Percentiles rank a stretch among this genome's conserved stretches.
phyloP scores from a whole-genome alignment of 169 alveolate species.

The Eimeria falciformis region DNA sequence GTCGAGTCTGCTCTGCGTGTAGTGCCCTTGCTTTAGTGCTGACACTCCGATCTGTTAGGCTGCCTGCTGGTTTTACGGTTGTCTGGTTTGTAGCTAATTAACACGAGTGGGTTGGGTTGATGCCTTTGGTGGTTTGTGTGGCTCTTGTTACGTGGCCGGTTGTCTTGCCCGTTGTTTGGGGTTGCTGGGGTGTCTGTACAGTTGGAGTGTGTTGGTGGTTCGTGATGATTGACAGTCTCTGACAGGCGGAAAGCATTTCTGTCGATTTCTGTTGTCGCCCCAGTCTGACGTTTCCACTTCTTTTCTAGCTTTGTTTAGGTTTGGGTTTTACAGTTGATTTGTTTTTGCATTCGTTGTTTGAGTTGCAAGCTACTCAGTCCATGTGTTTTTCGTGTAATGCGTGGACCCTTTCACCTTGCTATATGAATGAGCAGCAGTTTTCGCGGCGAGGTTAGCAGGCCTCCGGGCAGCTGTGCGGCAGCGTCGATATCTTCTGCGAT shows the following conservation, averaged over 20 bases:
- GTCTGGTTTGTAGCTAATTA: too few species aligned
- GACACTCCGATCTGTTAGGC: too few species aligned
- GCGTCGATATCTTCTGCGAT: constrained; percentile 7
- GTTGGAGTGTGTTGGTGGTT: not conserved
- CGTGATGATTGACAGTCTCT: constrained; percentile 64
- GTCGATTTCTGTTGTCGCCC: constrained; percentile 64
- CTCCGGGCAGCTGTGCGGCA: too few species aligned
- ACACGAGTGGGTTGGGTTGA: too few species aligned
- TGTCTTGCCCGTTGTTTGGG: too few species aligned
- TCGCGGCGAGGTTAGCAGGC: constrained; percentile 68
- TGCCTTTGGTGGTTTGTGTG: too few species aligned
- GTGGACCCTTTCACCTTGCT: constrained; percentile 68
- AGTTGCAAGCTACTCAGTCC: constrained; percentile 62
- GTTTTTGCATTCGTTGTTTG: not conserved
- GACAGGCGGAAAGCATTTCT: constrained; percentile 45
- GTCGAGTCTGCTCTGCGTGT: not conserved
- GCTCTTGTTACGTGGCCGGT: too few species aligned
- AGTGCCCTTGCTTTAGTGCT: not conserved
- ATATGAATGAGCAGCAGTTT: not conserved
- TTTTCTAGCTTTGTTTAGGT: not conserved
- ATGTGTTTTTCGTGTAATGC: not conserved
- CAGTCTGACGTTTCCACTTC: not conserved
- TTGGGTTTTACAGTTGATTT: not conserved
- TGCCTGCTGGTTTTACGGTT: too few species aligned
- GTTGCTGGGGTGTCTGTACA: too few species aligned